Percentiles rank a stretch among this genome's conserved stretches.
Conservation (phyloP, 176 grass and related monocot genomes). For the Dendrocalamus sinicus region DNA sequence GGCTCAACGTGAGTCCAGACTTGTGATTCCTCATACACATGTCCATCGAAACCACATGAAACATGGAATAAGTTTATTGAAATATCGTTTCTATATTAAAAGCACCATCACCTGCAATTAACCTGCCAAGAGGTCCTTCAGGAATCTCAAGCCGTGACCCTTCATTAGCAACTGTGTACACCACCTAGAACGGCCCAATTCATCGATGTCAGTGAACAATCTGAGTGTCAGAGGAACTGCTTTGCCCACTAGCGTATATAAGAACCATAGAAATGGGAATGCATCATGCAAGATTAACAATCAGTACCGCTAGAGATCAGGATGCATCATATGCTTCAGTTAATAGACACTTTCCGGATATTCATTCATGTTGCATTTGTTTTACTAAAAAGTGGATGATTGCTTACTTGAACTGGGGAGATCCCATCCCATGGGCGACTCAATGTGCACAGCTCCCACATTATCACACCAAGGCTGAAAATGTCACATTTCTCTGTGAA, state of each 20-base stretch:
- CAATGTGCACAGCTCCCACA: slow-evolving; percentile 99
- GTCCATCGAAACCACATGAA: neutral
- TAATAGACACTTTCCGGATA: slow-evolving; percentile 23
- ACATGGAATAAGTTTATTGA: neutral
- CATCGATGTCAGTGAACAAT: slow-evolving; percentile 26
- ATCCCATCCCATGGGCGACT: slow-evolving; percentile 92
- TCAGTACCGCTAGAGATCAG: neutral
- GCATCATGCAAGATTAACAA: slow-evolving; percentile 1
- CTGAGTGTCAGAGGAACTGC: neutral
- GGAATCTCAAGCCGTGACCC: slow-evolving; percentile 85
- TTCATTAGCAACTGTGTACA: slow-evolving; percentile 86
- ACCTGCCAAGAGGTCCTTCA: slow-evolving; percentile 90
- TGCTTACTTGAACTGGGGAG: slow-evolving; percentile 88
- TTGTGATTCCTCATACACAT: neutral
- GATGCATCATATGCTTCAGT: neutral
- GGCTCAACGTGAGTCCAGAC: neutral
- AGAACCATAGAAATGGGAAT: slow-evolving; percentile 25
- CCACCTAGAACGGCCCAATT: slow-evolving; percentile 57
- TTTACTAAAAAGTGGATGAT: neutral
- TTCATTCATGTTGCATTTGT: slow-evolving; percentile 8
- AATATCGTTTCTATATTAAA: neutral
- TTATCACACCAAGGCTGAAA: slow-evolving; percentile 97
- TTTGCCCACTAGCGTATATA: slow-evolving; percentile 24
- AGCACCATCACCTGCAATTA: slow-evolving; percentile 76
- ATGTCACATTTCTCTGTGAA: slow-evolving; percentile 99